A percentile compares a stretch with the other conserved stretches of the same genome.
These are phyloP conservation scores for Marasmius fiardii DNA, from an alignment of 1,284 basidiomycete species.

Conservation along the genomic window DNA sequence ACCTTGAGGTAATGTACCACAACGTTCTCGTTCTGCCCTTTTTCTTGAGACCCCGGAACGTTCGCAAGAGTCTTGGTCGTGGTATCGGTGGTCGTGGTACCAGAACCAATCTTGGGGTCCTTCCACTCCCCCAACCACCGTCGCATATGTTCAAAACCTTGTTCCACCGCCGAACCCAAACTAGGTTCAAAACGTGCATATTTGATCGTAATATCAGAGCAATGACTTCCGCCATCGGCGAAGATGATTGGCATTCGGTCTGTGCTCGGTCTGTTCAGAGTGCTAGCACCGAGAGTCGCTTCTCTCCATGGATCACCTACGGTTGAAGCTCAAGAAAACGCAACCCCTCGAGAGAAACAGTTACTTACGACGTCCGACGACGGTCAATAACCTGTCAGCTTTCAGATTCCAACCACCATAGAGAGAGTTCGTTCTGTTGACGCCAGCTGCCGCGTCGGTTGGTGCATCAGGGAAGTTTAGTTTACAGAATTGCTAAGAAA, in stretches of 20 bases:
- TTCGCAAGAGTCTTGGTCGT: too few species aligned
- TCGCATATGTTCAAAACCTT: too few species aligned
- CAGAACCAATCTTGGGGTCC: too few species aligned
- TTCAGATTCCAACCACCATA: not conserved
- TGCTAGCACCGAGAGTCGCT: not conserved
- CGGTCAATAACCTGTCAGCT: not conserved
- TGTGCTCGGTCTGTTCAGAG: not conserved
- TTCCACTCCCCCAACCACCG: too few species aligned
- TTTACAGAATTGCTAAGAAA: not conserved
- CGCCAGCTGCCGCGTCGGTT: not conserved
- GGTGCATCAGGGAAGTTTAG: not conserved
- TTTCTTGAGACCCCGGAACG: too few species aligned
- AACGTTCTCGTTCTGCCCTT: too few species aligned
- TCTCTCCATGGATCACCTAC: not conserved
- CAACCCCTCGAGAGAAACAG: not conserved
- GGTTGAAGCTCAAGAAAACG: not conserved
- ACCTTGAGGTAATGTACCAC: too few species aligned
- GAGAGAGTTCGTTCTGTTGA: not conserved
- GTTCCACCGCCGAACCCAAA: too few species aligned
- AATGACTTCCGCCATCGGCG: not conserved
- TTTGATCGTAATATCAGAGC: not conserved
- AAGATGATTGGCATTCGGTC: not conserved
- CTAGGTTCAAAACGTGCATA: too few species aligned
- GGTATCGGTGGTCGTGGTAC: too few species aligned
- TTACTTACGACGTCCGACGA: not conserved